Percentiles rank a stretch among this genome's conserved stretches.
Evolutionary conservation across 176 grass and related monocot genomes (phyloP).

Genomic region (Typha latifolia): DNA sequence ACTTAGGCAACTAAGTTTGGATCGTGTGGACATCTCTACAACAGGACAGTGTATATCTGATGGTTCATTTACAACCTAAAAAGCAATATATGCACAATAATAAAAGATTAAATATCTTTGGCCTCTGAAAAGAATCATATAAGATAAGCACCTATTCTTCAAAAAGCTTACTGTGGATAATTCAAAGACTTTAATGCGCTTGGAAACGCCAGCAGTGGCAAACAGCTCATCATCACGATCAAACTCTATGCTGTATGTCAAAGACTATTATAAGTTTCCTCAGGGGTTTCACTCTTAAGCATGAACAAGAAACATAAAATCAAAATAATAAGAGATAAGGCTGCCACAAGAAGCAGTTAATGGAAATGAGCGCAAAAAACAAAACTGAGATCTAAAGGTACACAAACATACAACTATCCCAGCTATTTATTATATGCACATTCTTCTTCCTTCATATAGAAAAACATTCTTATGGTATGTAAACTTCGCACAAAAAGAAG

Average conservation of each 20-base stretch:
- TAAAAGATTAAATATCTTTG: constrained; percentile 3
- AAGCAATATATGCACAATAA: constrained; percentile 10
- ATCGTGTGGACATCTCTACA: constrained; percentile 92
- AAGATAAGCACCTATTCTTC: background rate
- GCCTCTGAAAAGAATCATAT: background rate
- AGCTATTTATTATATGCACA: too few relatives aligned
- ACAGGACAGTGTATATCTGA: constrained; percentile 90
- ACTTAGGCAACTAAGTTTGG: constrained; percentile 98
- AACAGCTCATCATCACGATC: constrained; percentile 97
- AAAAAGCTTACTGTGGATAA: constrained; percentile 73
- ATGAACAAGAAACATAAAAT: constrained; percentile 13
- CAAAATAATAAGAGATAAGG: constrained; percentile 4
- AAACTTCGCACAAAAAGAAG: too few relatives aligned
- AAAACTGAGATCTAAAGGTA: too few relatives aligned
- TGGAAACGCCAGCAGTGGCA: constrained; percentile 94
- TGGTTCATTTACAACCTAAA: constrained; percentile 85
- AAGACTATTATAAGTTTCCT: background rate
- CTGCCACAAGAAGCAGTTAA: background rate
- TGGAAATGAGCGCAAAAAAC: background rate
- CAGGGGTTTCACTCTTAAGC: background rate
- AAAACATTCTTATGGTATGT: too few relatives aligned
- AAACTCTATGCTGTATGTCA: constrained; percentile 79
- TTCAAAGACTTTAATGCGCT: constrained; percentile 97
- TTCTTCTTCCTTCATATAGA: too few relatives aligned
- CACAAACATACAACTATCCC: too few relatives aligned